A percentile compares a stretch with the other conserved stretches of the same genome.
Conservation (phyloP, 768 basidiomycete species). For the Macrolepiota dolichaula region DNA sequence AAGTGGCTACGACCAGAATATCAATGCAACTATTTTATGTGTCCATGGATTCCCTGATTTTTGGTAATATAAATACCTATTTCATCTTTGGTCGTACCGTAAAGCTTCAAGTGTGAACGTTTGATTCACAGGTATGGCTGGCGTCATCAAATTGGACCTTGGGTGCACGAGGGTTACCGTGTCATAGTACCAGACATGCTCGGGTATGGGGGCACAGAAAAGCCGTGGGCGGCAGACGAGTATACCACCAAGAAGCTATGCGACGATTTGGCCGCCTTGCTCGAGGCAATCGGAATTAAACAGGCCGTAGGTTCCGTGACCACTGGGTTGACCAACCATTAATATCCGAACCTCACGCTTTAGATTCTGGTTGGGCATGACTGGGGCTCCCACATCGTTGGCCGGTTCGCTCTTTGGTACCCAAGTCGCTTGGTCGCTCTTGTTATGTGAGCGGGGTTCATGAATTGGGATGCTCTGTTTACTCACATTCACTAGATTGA, state of each 20-base stretch:
- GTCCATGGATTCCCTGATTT: constrained; percentile 80
- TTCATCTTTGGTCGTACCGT: neutral
- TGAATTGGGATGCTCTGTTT: neutral
- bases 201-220: constrained; percentile 67
- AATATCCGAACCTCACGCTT: neutral
- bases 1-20: constrained; percentile 31
- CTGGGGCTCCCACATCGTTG: constrained; percentile 68
- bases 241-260: constrained; percentile 61
- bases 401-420: constrained; percentile 71
- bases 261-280: constrained; percentile 60
- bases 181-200: constrained; percentile 61
- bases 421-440: constrained; percentile 60
- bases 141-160: constrained; percentile 70
- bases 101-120: neutral
- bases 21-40: constrained; percentile 58
- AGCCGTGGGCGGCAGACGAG: constrained; percentile 47
- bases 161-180: constrained; percentile 59
- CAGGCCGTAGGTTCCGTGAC: constrained; percentile 45
- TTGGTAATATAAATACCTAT: constrained; percentile 26
- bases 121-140: constrained; percentile 58
- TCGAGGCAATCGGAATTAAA: constrained; percentile 51
- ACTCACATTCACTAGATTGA: constrained; percentile 42
- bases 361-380: constrained; percentile 77
- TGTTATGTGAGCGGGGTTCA: constrained; percentile 44
- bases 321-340: neutral